Evolutionary conservation across 1,139 yeast genomes (phyloP).

Genomic region (Suhomyces wounanorum): DNA sequence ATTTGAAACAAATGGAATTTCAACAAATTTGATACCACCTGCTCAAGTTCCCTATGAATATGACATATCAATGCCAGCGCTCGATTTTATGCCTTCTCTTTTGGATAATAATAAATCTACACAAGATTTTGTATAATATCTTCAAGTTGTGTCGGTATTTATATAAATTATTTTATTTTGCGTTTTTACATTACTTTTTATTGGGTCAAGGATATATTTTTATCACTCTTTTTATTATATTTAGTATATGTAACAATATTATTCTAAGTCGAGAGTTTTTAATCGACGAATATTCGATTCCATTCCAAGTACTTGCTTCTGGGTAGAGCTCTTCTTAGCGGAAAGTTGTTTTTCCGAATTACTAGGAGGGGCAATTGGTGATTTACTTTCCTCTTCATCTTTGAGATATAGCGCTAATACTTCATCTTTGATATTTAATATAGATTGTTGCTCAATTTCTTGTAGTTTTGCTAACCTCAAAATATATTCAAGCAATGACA

Average conservation of each 20-base stretch:
- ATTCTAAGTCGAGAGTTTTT: constrained; percentile 16
- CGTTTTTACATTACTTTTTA: constrained; percentile 1
- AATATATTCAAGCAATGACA: constrained; percentile 67
- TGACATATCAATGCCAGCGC: constrained; percentile 17
- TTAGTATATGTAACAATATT: constrained; percentile 9
- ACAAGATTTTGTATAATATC: constrained; percentile 2
- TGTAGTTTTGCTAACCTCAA: constrained; percentile 65
- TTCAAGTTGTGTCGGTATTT: constrained; percentile 6
- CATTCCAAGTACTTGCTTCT: constrained; percentile 26
- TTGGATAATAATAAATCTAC: constrained; percentile 7
- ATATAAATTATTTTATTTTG: background rate
- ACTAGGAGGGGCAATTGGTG: constrained; percentile 23
- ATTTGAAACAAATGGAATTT: background rate
- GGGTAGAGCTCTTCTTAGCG: constrained; percentile 15
- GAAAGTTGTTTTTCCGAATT: constrained; percentile 17
- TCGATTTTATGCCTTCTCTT: constrained; percentile 14
- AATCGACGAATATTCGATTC: constrained; percentile 41
- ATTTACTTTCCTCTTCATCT: constrained; percentile 40
- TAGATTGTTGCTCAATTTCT: constrained; percentile 56
- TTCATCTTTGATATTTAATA: constrained; percentile 65
- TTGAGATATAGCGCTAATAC: constrained; percentile 61
- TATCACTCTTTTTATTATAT: constrained; percentile 1
- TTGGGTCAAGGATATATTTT: constrained; percentile 5
- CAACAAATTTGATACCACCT: constrained; percentile 17
- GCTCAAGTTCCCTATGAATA: constrained; percentile 16